Conservation (phyloP, 2,329 filamentous ascomycete genomes). For the Aspergillus phoenicis region DNA sequence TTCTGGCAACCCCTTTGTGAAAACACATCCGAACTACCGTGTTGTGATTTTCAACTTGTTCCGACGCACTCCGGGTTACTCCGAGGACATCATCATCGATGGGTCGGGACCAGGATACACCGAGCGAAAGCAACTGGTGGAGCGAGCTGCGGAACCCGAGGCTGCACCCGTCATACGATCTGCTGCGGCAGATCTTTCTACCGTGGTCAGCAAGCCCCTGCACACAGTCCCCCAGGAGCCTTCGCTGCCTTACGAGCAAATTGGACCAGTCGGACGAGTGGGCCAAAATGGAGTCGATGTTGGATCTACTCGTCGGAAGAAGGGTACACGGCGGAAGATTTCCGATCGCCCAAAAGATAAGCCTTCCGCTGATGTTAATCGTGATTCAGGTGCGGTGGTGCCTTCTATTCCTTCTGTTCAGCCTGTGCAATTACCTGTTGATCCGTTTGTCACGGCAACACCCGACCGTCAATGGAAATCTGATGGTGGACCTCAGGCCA, state of each 20-base stretch:
- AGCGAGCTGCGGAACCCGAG: constrained; percentile 74
- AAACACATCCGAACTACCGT: constrained; percentile 81
- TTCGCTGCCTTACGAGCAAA: constrained; percentile 14
- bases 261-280: constrained; percentile 17
- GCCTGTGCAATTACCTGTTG: constrained; percentile 33
- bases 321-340: constrained; percentile 58
- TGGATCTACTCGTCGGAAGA: constrained; percentile 47
- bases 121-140: constrained; percentile 81
- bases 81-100: constrained; percentile 88
- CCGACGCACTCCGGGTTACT: constrained; percentile 83
- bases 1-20: constrained; percentile 86
- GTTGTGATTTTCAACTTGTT: constrained; percentile 96
- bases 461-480: constrained; percentile 34
- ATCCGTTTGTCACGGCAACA: constrained; percentile 27
- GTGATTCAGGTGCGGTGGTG: constrained; percentile 30
- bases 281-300: constrained; percentile 31
- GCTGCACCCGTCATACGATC: constrained; percentile 78
- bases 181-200: constrained; percentile 61
- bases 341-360: constrained; percentile 59
- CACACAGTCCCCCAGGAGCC: constrained; percentile 19
- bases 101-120: constrained; percentile 78
- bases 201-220: constrained; percentile 69
- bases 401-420: constrained; percentile 33
- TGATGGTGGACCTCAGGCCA: constrained; percentile 34
- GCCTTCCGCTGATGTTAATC: constrained; percentile 34